These are phyloP conservation scores for Daldinia bambusicola DNA, from an alignment of 495 filamentous ascomycete genomes.

Conservation along the genomic window DNA sequence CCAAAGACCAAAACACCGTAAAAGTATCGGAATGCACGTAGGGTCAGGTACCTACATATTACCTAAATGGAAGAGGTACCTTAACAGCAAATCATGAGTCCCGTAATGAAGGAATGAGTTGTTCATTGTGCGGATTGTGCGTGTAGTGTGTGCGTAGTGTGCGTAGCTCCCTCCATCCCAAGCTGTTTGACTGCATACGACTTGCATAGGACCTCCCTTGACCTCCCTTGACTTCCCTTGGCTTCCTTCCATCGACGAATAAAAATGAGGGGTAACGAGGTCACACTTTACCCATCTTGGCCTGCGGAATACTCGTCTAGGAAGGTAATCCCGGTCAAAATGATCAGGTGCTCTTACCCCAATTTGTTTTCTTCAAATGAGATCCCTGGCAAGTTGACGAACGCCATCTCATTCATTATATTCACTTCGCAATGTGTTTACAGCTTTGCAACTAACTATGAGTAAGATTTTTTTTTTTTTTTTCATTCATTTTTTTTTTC, in stretches of 20 bases:
- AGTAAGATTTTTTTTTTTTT: not conserved
- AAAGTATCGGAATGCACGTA: slow-evolving; percentile 42
- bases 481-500: slow-evolving; percentile 14
- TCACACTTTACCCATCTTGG: slow-evolving; percentile 39
- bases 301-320: slow-evolving; percentile 37
- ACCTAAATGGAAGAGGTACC: slow-evolving; percentile 22
- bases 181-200: slow-evolving; percentile 32
- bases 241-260: slow-evolving; percentile 31
- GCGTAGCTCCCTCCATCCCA: slow-evolving; percentile 27
- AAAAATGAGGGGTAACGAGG: slow-evolving; percentile 43
- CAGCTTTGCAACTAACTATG: slow-evolving; percentile 31
- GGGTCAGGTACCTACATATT: slow-evolving; percentile 45
- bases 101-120: slow-evolving; percentile 39
- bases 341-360: slow-evolving; percentile 42
- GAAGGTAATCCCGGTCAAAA: slow-evolving; percentile 40
- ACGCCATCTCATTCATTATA: slow-evolving; percentile 19
- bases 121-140: slow-evolving; percentile 27
- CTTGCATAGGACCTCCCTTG: slow-evolving; percentile 22
- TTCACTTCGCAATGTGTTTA: slow-evolving; percentile 37
- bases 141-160: slow-evolving; percentile 7
- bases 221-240: slow-evolving; percentile 25
- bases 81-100: slow-evolving; percentile 24
- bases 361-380: slow-evolving; percentile 42
- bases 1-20: not conserved
- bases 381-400: slow-evolving; percentile 33